Conservation (phyloP, 2,329 filamentous ascomycete genomes). For the Phialemoniopsis sp. region DNA sequence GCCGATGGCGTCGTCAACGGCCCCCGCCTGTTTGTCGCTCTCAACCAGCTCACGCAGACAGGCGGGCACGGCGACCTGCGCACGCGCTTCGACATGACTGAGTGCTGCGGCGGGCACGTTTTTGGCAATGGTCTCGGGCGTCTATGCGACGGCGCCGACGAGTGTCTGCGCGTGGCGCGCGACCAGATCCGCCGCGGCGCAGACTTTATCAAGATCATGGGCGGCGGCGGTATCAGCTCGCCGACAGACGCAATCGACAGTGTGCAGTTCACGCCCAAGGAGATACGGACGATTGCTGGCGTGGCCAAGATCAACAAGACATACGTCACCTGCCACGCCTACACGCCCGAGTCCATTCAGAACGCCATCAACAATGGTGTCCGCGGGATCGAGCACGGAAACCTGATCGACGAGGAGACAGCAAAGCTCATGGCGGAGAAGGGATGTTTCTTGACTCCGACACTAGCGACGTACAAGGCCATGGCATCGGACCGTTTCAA, state of each 20-base stretch:
- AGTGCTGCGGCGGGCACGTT: slow-evolving; percentile 39
- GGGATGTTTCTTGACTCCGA: slow-evolving; percentile 44
- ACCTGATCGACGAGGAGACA: slow-evolving; percentile 29
- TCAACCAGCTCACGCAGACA: slow-evolving; percentile 44
- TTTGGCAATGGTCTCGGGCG: slow-evolving; percentile 31
- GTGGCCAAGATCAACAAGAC: slow-evolving; percentile 40
- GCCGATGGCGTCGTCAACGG: slow-evolving; percentile 42
- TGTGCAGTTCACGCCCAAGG: slow-evolving; percentile 33
- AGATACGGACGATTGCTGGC: slow-evolving; percentile 45
- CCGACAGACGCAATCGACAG: slow-evolving; percentile 34
- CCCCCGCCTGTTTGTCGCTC: slow-evolving; percentile 45
- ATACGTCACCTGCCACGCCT: slow-evolving; percentile 50
- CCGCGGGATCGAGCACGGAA: slow-evolving; percentile 41
- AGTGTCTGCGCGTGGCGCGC: slow-evolving; percentile 45
- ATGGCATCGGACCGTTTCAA: slow-evolving; percentile 36
- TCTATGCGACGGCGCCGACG: slow-evolving; percentile 48
- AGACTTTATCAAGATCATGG: slow-evolving; percentile 61
- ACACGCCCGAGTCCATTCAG: slow-evolving; percentile 43
- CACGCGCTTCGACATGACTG: slow-evolving; percentile 30
- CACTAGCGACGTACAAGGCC: slow-evolving; percentile 42
- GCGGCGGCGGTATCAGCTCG: slow-evolving; percentile 47
- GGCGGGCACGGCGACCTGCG: slow-evolving; percentile 48
- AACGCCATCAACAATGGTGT: slow-evolving; percentile 48
- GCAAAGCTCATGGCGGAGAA: slow-evolving; percentile 42
- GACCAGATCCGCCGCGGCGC: slow-evolving; percentile 52